Base-by-base conservation (phyloP, 2,329 filamentous ascomycete species). In the Amesomyces nigricolor region DNA sequence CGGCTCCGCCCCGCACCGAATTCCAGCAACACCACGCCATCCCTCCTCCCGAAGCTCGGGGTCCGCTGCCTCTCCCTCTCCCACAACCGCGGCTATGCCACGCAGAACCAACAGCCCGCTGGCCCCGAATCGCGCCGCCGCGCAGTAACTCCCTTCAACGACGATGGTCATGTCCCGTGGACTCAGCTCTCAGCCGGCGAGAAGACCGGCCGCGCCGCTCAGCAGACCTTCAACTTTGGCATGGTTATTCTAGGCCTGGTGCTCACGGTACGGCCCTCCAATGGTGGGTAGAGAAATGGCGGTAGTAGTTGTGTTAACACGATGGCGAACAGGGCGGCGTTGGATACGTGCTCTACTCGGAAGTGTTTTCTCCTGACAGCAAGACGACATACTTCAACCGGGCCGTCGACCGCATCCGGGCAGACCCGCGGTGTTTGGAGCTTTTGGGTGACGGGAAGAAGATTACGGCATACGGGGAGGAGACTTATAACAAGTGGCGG, bases 371-470 rank as follows among this genome's bases (percentile, higher is more conserved):
- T 4, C 80, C 88, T 17, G 87, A 91, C 67, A 94, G 89, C 75
- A 91, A 90, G 71, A 92, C 87, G 14, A 82, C 85, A 54, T 85
- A 94, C 68, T 96, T 95, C 78, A 95, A 95, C 73, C 86, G 88
- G 60, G 89, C 89, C 0, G 87, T 95, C 47, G 82, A 88, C 66
- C 83, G 85, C 58, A 85, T 97, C 68, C 89, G 86, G 68, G 78
- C 80, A 51, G 87, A 95, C 66, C 70, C 80, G 0, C 77, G 82
- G 55, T 95, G 89, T 67, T 75, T 85, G 29, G 82, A 86, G 54
- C 69, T 95, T 6, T 79, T 97, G 1, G 91, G 91, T 13, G 84
- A 89, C 14, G 72, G 79, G 39, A 85, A 84, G 58, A 81, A 91
- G 67, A 92, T 97, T 55, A 78, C 77, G 19, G 90, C 91, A 0